Evolutionary conservation across 805 yeast species (phyloP), one percentile per base, ranked within the genome.

Genomic region (Metschnikowia colocasiae): DNA sequence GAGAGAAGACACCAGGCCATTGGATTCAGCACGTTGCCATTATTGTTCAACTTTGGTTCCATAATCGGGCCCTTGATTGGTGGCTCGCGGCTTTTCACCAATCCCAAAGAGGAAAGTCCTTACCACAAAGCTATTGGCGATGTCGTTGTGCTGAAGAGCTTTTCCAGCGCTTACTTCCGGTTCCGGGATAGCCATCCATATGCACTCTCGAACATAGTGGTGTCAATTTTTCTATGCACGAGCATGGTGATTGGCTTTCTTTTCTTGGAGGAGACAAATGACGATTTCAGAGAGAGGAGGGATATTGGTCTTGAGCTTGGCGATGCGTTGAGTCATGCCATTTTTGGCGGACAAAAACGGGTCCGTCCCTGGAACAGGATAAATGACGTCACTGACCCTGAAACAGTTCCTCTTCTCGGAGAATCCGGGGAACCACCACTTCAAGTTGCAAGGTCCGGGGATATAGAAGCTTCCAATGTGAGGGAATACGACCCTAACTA

Each of bases 61-160:
- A 74, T 81, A 12, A 57, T 82, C 12, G 88, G 88, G 1, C 86
- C 87, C 1, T 63, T 80, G 59, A 68, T 82, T 27, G 85, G 75
- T 1, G 73, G 73, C 3, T 60, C 82, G 23, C 78, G 79, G 26
- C 71, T 64, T 45, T 64, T 81, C 38, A 80, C 83, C 10, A 65
- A 71, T 33, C 80, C 82, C 5, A 62, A 46, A 13, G 39, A 32
- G 7, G 43, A 47, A 2, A 51, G 49, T 25, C 67, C 64, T 1
- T 59, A 56, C 37, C 40, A 48, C 2, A 12, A 22, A 20, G 34
- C 20, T 5, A 9, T 22, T 5, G 22, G 10, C 5, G 7, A 8
- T 5, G 13, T 4, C 1, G 2, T 9, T 8, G 10, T 10, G 10
- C 7, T 1, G 12, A 15, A 32, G 6, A 4, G 9, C 33, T 30